Evolutionary conservation across 306 rosid genomes (phyloP).

Genomic region (Castanea crenata): DNA sequence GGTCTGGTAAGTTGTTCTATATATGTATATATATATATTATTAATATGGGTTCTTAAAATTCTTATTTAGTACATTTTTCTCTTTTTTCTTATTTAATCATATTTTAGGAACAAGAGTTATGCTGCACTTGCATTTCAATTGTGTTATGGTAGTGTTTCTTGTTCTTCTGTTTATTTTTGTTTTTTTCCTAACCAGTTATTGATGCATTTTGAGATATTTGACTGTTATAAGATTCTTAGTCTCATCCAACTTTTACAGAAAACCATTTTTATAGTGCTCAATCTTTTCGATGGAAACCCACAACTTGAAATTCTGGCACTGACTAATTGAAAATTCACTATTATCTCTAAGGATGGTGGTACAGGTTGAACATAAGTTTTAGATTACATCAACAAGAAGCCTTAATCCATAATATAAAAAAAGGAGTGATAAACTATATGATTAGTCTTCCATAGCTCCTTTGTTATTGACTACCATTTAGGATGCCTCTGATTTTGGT

Average conservation of each 20-base stretch:
- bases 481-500: background rate
- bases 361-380: too few species aligned
- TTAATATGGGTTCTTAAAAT: background rate
- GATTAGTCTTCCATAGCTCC: background rate
- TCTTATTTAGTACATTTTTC: background rate
- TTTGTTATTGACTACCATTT: background rate
- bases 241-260: background rate
- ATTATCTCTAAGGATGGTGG: too few species aligned
- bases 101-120: background rate
- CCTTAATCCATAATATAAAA: too few species aligned
- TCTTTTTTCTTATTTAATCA: background rate
- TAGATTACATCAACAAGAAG: too few species aligned
- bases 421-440: background rate
- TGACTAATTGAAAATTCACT: too few species aligned
- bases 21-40: background rate
- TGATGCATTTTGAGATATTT: background rate
- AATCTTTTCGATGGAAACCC: constrained; percentile 13
- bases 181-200: background rate
- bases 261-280: background rate
- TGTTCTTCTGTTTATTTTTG: background rate
- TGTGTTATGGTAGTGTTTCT: background rate
- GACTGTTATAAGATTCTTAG: background rate
- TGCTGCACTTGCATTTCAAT: background rate
- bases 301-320: background rate
- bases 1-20: constrained; percentile 71